These are phyloP conservation scores for Phytophthora hibernalis DNA, from an alignment of 352 stramenopile genomes.

Conservation along the genomic window DNA sequence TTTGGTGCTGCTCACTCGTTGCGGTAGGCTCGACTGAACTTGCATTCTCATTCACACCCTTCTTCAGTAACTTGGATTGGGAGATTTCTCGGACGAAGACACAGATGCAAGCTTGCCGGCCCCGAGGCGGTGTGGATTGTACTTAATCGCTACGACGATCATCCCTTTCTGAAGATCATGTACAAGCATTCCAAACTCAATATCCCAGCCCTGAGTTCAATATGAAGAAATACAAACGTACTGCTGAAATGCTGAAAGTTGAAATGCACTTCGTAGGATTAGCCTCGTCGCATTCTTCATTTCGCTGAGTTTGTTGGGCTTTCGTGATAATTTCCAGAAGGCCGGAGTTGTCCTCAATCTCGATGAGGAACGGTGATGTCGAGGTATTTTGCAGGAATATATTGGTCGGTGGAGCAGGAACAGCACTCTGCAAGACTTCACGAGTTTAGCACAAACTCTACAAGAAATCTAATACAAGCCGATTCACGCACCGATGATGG, in stretches of 20 bases:
- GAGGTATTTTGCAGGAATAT: constrained; percentile 85
- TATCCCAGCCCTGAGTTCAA: not conserved
- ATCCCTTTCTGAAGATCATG: constrained; percentile 63
- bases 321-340: constrained; percentile 73
- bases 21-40: not conserved
- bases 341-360: constrained; percentile 64
- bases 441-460: not conserved
- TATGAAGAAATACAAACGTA: constrained; percentile 26
- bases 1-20: constrained; percentile 31
- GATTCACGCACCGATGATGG: constrained; percentile 32
- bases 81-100: constrained; percentile 19
- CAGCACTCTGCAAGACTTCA: constrained; percentile 15
- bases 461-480: constrained; percentile 14
- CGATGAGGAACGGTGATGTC: constrained; percentile 54
- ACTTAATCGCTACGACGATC: constrained; percentile 79
- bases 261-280: constrained; percentile 16
- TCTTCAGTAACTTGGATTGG: constrained; percentile 24
- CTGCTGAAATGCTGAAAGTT: constrained; percentile 64
- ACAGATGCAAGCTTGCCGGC: constrained; percentile 9
- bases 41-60: constrained; percentile 15
- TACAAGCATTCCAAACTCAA: not conserved
- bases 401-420: constrained; percentile 58
- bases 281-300: constrained; percentile 17
- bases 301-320: constrained; percentile 17
- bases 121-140: constrained; percentile 25